phyloP scores from a whole-genome alignment of 2,329 filamentous ascomycete species.

The Blastomyces emzantsi region DNA sequence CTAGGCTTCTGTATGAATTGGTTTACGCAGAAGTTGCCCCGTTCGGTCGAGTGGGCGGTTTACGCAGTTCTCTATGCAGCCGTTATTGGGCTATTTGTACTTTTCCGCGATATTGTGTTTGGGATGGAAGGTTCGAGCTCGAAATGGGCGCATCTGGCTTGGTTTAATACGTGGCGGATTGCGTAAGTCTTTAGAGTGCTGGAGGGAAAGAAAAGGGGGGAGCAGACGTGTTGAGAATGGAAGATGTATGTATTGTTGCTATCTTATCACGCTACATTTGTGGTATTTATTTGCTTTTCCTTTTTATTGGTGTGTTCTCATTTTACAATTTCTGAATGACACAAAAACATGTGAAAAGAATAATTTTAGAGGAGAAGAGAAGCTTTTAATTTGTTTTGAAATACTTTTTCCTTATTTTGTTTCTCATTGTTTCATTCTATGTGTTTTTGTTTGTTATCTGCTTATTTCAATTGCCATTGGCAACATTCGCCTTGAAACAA shows the following conservation, averaged over 20 bases:
- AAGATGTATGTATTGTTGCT: background rate
- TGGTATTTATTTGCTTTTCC: background rate
- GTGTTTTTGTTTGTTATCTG: background rate
- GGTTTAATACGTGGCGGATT: conserved; percentile 82
- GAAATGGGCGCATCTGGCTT: conserved; percentile 87
- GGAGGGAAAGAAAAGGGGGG: background rate
- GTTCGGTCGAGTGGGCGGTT: conserved; percentile 55
- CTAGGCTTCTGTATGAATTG: conserved; percentile 86
- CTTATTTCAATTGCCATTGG: background rate
- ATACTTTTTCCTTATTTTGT: background rate
- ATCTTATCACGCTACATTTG: background rate
- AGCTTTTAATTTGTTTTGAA: background rate
- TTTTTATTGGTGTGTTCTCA: background rate
- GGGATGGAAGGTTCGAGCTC: conserved; percentile 81
- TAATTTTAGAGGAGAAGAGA: background rate
- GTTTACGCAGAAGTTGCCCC: conserved; percentile 59
- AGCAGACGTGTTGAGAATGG: background rate
- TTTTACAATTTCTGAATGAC: background rate
- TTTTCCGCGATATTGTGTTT: conserved; percentile 91
- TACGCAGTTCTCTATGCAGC: conserved; percentile 65
- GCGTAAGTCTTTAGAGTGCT: conserved; percentile 45
- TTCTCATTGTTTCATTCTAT: background rate
- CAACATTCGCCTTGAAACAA: background rate
- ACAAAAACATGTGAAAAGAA: background rate
- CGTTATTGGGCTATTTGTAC: conserved; percentile 73